Evolutionary conservation across 441 rosid species (phyloP), one percentile per base, ranked within the genome.

Genomic region (Croton laevigatus): DNA sequence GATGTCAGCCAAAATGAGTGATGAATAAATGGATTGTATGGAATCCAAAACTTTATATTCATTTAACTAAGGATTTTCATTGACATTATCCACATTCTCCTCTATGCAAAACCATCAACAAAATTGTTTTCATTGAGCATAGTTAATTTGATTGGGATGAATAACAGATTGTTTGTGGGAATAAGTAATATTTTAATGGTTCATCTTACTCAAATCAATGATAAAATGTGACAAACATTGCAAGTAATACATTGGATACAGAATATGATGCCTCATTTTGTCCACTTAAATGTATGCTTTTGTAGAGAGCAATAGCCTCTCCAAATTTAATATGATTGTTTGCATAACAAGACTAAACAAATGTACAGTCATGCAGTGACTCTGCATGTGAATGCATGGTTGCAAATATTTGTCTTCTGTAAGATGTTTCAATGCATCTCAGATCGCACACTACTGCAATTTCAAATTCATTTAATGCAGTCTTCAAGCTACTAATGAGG

Each of bases 141-240:
- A 13, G 14, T 9, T 62, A 32, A 52, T 53, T 62, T 38, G 27
- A 71, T 40, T 57, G 40, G 8, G 17, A 68, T 17, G 62, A 65
- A 69, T 65, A 36, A 62, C 45, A 45, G 13, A 63, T 32, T 49
- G 14, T 45, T 37, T 3, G 22, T 36, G 59, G n/a, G 22, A 10
- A 70, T 42, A 34, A 32, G 13, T 32, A n/a, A 10, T 11, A 8
- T 40, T 67, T 20, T 14, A 8, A 67, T 19, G 12, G 6, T 6
- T 14, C 6, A 23, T 12, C 17, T 48, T 34, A 9, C 70, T 36
- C 14, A 54, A 53, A 7, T 12, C 37, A 17, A 37, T 10, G 38
- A 53, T 19, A 13, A 54, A 53, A 53, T 49, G 23, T 59, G n/a
- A 49, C 16, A 59, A 5, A 49, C 19, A 58, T 37, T 17, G 42